Conservation (phyloP, 495 filamentous ascomycete species). For the Neurospora sublineolata region DNA sequence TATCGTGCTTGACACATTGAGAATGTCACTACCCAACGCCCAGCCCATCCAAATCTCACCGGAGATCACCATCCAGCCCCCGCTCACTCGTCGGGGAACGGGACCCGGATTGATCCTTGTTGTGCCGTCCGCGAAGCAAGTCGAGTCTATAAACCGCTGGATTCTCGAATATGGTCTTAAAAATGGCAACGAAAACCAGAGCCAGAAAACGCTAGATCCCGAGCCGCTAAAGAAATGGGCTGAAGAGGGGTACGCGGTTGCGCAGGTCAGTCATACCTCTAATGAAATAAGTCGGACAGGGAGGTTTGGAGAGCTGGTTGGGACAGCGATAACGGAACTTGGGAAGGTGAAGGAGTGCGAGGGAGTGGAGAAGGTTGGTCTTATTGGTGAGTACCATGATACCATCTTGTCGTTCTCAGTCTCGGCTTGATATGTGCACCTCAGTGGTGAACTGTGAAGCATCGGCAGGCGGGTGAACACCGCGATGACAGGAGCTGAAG, state of each 20-base stretch:
- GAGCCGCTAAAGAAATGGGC: constrained; percentile 46
- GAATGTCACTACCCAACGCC: not conserved
- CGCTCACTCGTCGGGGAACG: constrained; percentile 42
- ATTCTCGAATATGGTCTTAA: not conserved
- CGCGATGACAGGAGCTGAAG: not conserved
- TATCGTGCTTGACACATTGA: too few relatives aligned
- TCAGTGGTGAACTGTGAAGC: not conserved
- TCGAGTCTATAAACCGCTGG: not conserved
- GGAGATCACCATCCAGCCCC: constrained; percentile 31
- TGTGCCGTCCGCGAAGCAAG: not conserved
- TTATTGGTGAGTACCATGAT: constrained; percentile 23
- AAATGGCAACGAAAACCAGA: not conserved
- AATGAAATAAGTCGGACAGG: not conserved
- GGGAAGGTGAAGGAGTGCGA: constrained; percentile 17
- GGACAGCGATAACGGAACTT: constrained; percentile 12
- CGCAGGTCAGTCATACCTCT: too few relatives aligned
- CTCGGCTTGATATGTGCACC: not conserved
- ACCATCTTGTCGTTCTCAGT: not conserved
- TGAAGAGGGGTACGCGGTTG: constrained; percentile 46
- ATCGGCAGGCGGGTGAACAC: not conserved
- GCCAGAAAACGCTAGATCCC: constrained; percentile 27
- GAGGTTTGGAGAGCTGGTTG: not conserved
- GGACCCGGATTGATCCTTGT: constrained; percentile 46
- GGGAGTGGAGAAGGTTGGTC: constrained; percentile 17
- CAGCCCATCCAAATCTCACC: not conserved